Conservation (phyloP, 805 yeast genomes). For the Myxozyma kluyveri region DNA sequence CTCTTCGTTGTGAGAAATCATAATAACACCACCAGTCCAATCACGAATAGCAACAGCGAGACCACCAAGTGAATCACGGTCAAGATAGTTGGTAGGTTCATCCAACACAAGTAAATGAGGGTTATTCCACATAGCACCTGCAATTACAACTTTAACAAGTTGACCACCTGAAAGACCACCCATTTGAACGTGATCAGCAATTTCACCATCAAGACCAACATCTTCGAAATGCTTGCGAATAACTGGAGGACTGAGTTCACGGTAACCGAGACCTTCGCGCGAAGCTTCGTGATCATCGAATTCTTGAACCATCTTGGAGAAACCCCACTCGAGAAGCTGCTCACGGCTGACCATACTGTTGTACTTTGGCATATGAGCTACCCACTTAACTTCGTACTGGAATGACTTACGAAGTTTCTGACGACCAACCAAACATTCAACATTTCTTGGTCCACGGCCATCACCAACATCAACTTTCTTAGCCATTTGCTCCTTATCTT, state of each 20-base stretch:
- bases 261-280: slow-evolving; percentile 97
- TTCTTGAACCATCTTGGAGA: slow-evolving; percentile 86
- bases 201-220: slow-evolving; percentile 95
- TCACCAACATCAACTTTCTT: slow-evolving; percentile 78
- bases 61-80: slow-evolving; percentile 97
- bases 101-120: slow-evolving; percentile 94
- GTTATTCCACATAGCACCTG: slow-evolving; percentile 99
- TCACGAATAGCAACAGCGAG: slow-evolving; percentile 96
- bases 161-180: slow-evolving; percentile 98
- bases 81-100: slow-evolving; percentile 97
- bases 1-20: slow-evolving; percentile 97
- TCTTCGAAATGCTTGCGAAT: slow-evolving; percentile 96
- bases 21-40: slow-evolving; percentile 97
- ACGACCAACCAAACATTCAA: slow-evolving; percentile 96
- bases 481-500: slow-evolving; percentile 72
- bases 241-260: slow-evolving; percentile 87
- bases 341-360: slow-evolving; percentile 94
- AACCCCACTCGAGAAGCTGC: slow-evolving; percentile 73
- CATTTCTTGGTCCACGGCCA: slow-evolving; percentile 81
- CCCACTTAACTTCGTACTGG: slow-evolving; percentile 98
- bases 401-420: slow-evolving; percentile 93
- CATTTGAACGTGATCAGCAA: slow-evolving; percentile 96
- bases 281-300: slow-evolving; percentile 99
- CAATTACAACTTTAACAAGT: slow-evolving; percentile 95
- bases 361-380: slow-evolving; percentile 73